Evolutionary conservation across 495 filamentous ascomycete genomes (phyloP).

Genomic region (Podospora tetraspora): DNA sequence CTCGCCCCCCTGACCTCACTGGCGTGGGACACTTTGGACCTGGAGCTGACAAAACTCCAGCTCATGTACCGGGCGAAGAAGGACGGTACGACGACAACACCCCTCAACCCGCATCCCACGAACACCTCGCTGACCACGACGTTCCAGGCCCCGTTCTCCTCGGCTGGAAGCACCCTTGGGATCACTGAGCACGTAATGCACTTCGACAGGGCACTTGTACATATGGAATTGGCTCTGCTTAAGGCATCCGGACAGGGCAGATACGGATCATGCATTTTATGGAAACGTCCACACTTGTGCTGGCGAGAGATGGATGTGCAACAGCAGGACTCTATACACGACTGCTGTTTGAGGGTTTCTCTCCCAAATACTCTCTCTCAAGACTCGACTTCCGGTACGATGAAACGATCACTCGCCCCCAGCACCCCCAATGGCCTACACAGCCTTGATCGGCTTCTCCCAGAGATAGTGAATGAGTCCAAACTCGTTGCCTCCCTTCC

Average conservation of each 20-base stretch:
- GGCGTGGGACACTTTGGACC: neutral
- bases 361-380: neutral
- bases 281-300: neutral
- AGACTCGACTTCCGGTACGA: neutral
- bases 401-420: neutral
- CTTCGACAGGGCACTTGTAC: slow-evolving; percentile 14
- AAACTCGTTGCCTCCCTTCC: slow-evolving; percentile 56
- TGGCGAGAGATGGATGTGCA: neutral
- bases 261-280: neutral
- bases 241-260: neutral
- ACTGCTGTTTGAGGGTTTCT: neutral
- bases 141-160: slow-evolving; percentile 62
- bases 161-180: slow-evolving; percentile 98
- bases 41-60: slow-evolving; percentile 41
- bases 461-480: slow-evolving; percentile 60
- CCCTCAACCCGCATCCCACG: slow-evolving; percentile 3
- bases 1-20: neutral
- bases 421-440: neutral
- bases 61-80: slow-evolving; percentile 95
- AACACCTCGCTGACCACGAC: slow-evolving; percentile 24
- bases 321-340: neutral
- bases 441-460: slow-evolving; percentile 37
- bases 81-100: slow-evolving; percentile 50
- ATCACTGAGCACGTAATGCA: slow-evolving; percentile 57
- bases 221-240: slow-evolving; percentile 10